Evolutionary conservation across 257 asterid genomes (phyloP).

Genomic region (Nicotiana benthamiana): DNA sequence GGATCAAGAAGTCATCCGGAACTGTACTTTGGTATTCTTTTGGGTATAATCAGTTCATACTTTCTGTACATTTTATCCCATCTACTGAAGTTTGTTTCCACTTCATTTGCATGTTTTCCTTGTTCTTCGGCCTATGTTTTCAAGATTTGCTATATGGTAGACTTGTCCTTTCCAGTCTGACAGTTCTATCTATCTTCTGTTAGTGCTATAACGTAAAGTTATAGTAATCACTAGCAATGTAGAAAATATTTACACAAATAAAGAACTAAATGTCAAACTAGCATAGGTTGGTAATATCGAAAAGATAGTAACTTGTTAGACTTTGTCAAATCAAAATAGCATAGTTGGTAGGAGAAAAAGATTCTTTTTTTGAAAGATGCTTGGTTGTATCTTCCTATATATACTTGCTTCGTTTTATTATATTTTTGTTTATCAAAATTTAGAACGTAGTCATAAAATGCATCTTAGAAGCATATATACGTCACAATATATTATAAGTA

Average conservation of each 20-base stretch:
- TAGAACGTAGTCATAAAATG: too few relatives aligned
- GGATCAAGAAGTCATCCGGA: background rate
- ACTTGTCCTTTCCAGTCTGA: background rate
- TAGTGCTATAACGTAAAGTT: background rate
- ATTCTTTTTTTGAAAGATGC: background rate
- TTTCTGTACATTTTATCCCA: constrained; percentile 1
- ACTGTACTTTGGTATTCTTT: constrained; percentile 12
- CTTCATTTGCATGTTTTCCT: background rate
- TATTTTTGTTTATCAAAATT: too few relatives aligned
- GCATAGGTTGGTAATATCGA: background rate
- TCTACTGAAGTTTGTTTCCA: constrained; percentile 4
- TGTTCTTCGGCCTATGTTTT: background rate
- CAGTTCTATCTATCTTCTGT: background rate
- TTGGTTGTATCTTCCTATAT: background rate
- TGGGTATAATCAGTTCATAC: constrained; percentile 23
- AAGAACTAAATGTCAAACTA: background rate
- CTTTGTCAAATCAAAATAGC: background rate
- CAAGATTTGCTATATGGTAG: background rate
- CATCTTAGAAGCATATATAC: too few relatives aligned
- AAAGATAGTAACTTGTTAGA: background rate
- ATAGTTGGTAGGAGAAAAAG: background rate
- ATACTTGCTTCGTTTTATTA: too few relatives aligned
- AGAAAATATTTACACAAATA: background rate
- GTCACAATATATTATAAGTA: too few relatives aligned
- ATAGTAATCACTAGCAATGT: background rate